Evolutionary conservation across 441 rosid genomes (phyloP), one percentile per base, ranked within the genome.

Genomic region (Syzygium syzygioides): DNA sequence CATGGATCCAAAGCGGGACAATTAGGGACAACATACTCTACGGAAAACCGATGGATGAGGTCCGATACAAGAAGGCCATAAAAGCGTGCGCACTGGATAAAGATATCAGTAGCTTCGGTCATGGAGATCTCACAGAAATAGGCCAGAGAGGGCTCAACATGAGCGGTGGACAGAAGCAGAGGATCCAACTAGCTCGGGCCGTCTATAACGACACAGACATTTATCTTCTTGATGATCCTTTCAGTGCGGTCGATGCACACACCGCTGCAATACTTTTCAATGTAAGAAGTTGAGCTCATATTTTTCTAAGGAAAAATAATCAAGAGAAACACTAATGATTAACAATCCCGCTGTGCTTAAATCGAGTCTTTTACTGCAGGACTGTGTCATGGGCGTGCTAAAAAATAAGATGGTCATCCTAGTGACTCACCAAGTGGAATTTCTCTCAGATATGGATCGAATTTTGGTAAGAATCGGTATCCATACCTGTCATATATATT

Each of bases 121-220:
- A 95, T 89, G 98, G 98, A 55, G 99, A 97, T 90, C 95, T 94
- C 64, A 97, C 99, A 7, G 98, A 96, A 92, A 97, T 97, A 86
- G 99, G 99, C 79, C 97, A 97, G 90, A 94, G 99, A 91, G 99
- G 98, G 68, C 93, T 97, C 88, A 97, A 96, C 92, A 91, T 96
- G 97, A 97, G 99, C 54, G 99, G 99, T 88, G 99, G 99, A 86
- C 99, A 97, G 92, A 97, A 96, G 91, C 99, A 96, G 91, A 91
- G 99, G 90, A 95, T 97, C 89, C 99, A 97, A 91, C 96, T 97
- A 53, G 99, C 99, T 53, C 95, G 99, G 17, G 99, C 99, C 55
- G 94, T 96, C 87, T 97, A 97, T 79, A 92, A 93, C 6, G 95
- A 97, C 85, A 97, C 97, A 8, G 97, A 96, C 90, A 94, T 97